Evolutionary conservation across 164 flowering plant species (phyloP).

Genomic region (Vitis cinerea): DNA sequence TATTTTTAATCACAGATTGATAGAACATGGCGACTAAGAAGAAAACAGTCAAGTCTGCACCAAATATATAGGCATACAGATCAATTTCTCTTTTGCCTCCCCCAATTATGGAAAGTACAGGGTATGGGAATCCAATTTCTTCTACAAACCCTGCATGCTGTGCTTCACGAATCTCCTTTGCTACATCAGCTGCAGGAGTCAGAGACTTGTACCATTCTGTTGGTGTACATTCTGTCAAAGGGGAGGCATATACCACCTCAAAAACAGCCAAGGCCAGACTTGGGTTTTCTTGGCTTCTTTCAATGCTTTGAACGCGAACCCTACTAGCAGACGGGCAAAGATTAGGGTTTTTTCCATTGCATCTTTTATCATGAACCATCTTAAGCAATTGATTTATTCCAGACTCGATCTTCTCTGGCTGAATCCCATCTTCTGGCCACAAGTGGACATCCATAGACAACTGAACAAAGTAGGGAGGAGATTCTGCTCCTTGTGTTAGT

Average conservation of each 20-base stretch:
- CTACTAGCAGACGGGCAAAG: constrained; percentile 61
- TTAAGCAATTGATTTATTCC: constrained; percentile 75
- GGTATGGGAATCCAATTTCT: constrained; percentile 79
- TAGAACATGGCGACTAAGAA: constrained; percentile 91
- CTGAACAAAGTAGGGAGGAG: constrained; percentile 97
- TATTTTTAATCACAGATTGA: constrained; percentile 82
- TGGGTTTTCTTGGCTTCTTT: constrained; percentile 73
- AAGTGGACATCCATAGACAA: constrained; percentile 79
- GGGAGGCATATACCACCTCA: constrained; percentile 85
- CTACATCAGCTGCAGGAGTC: constrained; percentile 91
- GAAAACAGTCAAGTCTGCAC: constrained; percentile 88
- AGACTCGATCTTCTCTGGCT: constrained; percentile 94
- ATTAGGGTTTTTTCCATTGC: constrained; percentile 48
- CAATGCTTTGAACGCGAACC: constrained; percentile 93
- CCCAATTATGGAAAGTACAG: constrained; percentile 80
- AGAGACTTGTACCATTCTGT: constrained; percentile 70
- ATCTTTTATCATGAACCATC: constrained; percentile 64
- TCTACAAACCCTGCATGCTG: constrained; percentile 46
- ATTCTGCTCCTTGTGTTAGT: constrained; percentile 86
- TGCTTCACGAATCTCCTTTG: constrained; percentile 70
- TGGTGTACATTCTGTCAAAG: constrained; percentile 46
- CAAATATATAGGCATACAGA: constrained; percentile 95
- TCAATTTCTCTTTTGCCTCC: constrained; percentile 95
- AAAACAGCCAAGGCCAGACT: constrained; percentile 79
- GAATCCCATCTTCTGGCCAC: constrained; percentile 97